Percentiles rank a stretch among this genome's conserved stretches.
Conservation (phyloP, 2,329 filamentous ascomycete genomes). For the Penicillium sp. region DNA sequence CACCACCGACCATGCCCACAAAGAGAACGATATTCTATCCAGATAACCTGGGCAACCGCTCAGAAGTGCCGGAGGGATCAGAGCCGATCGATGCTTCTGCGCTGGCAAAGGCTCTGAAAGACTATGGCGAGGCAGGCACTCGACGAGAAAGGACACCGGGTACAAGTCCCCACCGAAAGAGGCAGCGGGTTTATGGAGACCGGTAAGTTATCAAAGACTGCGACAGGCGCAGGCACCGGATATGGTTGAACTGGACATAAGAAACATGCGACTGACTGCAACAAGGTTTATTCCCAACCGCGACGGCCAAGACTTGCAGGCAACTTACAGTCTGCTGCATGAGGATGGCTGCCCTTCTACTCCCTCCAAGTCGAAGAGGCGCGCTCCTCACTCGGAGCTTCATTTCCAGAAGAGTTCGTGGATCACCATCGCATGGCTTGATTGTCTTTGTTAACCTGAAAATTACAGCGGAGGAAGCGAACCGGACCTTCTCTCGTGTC, state of each 20-base stretch:
- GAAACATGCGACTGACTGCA: conserved; percentile 2
- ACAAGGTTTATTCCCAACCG: conserved; percentile 89
- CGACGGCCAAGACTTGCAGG: conserved; percentile 85
- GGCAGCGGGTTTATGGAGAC: conserved; percentile 61
- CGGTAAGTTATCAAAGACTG: conserved; percentile 44
- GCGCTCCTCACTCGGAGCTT: conserved; percentile 80
- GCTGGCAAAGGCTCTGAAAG: conserved; percentile 57
- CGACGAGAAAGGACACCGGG: conserved; percentile 58
- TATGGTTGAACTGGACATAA: background rate
- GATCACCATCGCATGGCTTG: conserved; percentile 5
- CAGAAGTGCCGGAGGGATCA: conserved; percentile 31
- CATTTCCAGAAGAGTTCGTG: conserved; percentile 85
- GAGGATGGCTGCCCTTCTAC: conserved; percentile 92
- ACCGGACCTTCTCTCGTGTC: conserved; percentile 82
- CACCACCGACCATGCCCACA: conserved; percentile 51
- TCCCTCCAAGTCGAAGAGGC: conserved; percentile 76
- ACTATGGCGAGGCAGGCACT: conserved; percentile 56
- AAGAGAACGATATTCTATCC: conserved; percentile 44
- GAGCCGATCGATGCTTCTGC: conserved; percentile 57
- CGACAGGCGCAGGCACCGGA: background rate
- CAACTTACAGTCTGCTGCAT: conserved; percentile 85
- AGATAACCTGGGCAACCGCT: conserved; percentile 24
- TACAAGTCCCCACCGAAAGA: conserved; percentile 63
- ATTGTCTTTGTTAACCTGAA: conserved; percentile 12
- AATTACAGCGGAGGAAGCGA: conserved; percentile 75